A percentile compares a stretch with the other conserved stretches of the same genome.
phyloP scores from a whole-genome alignment of 179 eudicot species.

The Pouteria campechiana region DNA sequence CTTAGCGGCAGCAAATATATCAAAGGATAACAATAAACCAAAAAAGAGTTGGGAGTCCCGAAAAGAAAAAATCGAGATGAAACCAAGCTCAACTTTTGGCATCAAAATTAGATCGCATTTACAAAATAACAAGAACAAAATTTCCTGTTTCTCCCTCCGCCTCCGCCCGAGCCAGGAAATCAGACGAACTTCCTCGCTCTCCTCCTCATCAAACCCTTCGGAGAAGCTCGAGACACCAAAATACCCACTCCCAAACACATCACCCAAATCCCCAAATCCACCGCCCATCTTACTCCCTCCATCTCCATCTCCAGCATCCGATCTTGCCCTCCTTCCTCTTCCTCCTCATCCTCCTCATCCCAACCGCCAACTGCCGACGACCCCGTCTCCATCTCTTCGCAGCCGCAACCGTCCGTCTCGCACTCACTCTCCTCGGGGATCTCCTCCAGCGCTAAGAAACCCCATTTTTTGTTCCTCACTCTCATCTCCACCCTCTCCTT shows the following conservation, averaged over 20 bases:
- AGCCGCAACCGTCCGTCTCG: slow-evolving; percentile 12
- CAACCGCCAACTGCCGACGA: slow-evolving; percentile 7
- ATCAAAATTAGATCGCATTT: too few relatives aligned
- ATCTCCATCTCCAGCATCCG: slow-evolving; percentile 11
- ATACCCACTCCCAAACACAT: slow-evolving; percentile 50
- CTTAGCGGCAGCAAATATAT: too few relatives aligned
- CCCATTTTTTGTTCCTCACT: slow-evolving; percentile 13
- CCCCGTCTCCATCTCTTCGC: slow-evolving; percentile 5
- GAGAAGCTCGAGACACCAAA: slow-evolving; percentile 45
- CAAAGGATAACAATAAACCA: too few relatives aligned
- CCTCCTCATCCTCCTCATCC: slow-evolving; percentile 2
- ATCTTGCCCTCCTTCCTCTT: background rate
- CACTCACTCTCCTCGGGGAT: slow-evolving; percentile 45
- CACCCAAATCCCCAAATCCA: slow-evolving; percentile 61
- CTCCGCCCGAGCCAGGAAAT: too few relatives aligned
- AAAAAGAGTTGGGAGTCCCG: too few relatives aligned
- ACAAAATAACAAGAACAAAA: too few relatives aligned
- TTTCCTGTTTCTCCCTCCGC: too few relatives aligned
- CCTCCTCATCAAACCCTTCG: slow-evolving; percentile 13
- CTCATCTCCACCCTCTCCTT: slow-evolving; percentile 14
- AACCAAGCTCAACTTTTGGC: too few relatives aligned
- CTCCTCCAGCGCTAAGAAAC: slow-evolving; percentile 27
- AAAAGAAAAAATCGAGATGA: too few relatives aligned
- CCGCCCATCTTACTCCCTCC: slow-evolving; percentile 51
- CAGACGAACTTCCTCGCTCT: too few relatives aligned